Base-by-base conservation (phyloP, 2,329 filamentous ascomycete genomes). In the Macrophomina pseudophaseolina region DNA sequence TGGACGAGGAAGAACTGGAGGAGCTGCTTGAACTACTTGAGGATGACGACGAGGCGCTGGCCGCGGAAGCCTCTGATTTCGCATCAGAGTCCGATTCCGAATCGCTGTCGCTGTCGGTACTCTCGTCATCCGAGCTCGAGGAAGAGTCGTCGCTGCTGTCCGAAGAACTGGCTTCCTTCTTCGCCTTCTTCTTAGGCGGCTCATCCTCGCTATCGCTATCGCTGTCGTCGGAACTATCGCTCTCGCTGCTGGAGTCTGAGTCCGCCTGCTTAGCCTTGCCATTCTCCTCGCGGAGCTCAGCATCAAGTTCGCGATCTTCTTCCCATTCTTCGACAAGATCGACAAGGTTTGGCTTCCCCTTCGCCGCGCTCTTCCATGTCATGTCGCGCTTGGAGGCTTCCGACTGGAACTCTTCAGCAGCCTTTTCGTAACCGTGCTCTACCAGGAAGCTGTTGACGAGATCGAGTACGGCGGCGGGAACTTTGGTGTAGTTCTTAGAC, bases 371-470 rank as follows among this genome's bases (percentile, higher is more conserved):
- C 46, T 68, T 54, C 54, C 38, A 66, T 28, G 23, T 48, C n/a
- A 28, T 52, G 33, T 64, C 60, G 18, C 56, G 40, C 38, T 67
- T 46, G 28, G 65, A n/a, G 30, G 67, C 65, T 46, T 71, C 58
- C 2, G 60, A 66, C 42, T 74, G 71, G 30, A 79, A 71, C 33
- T 72, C 73, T 53, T 64, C 62, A 14, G 75, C 77, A 18, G 77
- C 72, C 28, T 73, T 70, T 12, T 70, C 69, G 64, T 75, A 77
- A 46, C 78, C 77, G 59, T 77, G 69, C 30, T 76, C 72, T 30
- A 70, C 68, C 59, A 80, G 71, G 69, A 79, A 80, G 40, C 68
- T 58, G 68, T 73, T 69, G 8, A 80, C 73, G 35, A 79, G 74
- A 59, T 73, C 72, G 64, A 79, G 68, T 9, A 76, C 69, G 23